These are phyloP conservation scores for Colletotrichum lini DNA, from an alignment of 2,329 filamentous ascomycete genomes.

Conservation along the genomic window DNA sequence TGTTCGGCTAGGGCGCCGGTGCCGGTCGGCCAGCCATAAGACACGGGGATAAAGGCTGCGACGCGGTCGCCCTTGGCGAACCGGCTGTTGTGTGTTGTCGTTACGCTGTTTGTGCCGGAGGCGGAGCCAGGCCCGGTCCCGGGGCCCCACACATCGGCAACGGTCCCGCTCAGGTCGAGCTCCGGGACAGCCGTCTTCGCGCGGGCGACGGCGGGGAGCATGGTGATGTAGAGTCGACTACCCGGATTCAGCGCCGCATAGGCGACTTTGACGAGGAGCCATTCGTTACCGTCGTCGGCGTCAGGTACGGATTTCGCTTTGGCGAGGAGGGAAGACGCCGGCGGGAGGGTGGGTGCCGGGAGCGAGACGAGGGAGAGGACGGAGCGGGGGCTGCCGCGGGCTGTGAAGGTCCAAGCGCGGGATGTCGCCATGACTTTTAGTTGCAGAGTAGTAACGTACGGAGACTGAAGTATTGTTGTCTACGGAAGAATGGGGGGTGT, in stretches of 20 bases:
- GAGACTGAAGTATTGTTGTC: too few species aligned
- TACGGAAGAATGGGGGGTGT: neutral
- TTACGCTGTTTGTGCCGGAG: neutral
- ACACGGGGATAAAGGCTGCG: slow-evolving; percentile 56
- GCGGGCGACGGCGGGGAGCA: slow-evolving; percentile 57
- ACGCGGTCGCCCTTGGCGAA: slow-evolving; percentile 52
- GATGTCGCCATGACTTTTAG: slow-evolving; percentile 36
- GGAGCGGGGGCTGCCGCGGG: slow-evolving; percentile 47
- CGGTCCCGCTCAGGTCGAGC: slow-evolving; percentile 59
- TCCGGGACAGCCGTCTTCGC: slow-evolving; percentile 55
- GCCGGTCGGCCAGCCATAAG: slow-evolving; percentile 51
- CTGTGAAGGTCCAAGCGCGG: slow-evolving; percentile 50
- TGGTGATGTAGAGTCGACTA: slow-evolving; percentile 57
- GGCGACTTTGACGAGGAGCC: slow-evolving; percentile 58
- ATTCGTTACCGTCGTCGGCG: slow-evolving; percentile 45
- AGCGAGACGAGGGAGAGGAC: slow-evolving; percentile 47
- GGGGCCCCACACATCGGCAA: slow-evolving; percentile 54
- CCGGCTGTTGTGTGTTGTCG: slow-evolving; percentile 23
- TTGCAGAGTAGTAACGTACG: too few species aligned
- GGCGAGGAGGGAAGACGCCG: slow-evolving; percentile 47
- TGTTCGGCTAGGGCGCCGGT: slow-evolving; percentile 58
- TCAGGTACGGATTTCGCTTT: slow-evolving; percentile 47
- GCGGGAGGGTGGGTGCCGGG: slow-evolving; percentile 47
- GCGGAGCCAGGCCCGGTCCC: slow-evolving; percentile 13
- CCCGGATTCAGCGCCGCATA: slow-evolving; percentile 63